Evolutionary conservation across 2,329 filamentous ascomycete genomes (phyloP).

Genomic region (Hyphodiscus sp.): DNA sequence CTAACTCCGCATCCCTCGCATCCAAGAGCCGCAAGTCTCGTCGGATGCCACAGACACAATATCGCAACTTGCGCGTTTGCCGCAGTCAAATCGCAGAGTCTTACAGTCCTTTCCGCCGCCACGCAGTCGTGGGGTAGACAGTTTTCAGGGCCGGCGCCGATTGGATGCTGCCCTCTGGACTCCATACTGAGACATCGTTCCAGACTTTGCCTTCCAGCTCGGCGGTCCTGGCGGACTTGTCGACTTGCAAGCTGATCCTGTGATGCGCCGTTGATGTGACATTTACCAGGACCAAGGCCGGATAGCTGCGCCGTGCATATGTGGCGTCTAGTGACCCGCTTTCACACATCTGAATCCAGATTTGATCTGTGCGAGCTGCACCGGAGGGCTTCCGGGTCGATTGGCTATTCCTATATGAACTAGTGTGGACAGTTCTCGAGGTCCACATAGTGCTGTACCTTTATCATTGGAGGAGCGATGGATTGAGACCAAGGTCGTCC

Average conservation of each 20-base stretch:
- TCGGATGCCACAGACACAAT: not conserved
- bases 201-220: not conserved
- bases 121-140: not conserved
- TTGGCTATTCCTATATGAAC: not conserved
- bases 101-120: not conserved
- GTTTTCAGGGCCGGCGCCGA: not conserved
- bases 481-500: not conserved
- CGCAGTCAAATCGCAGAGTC: not conserved
- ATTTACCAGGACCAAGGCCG: not conserved
- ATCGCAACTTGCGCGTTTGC: not conserved
- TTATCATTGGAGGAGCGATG: not conserved
- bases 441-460: not conserved
- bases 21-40: not conserved
- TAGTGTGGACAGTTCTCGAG: not conserved
- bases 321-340: not conserved
- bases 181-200: not conserved
- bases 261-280: not conserved
- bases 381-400: not conserved
- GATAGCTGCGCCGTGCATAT: not conserved
- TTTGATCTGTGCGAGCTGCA: not conserved
- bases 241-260: not conserved
- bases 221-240: not conserved
- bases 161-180: not conserved
- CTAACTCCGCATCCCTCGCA: not conserved
- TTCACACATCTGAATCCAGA: not conserved